These are phyloP conservation scores for Collybiopsis confluens DNA, from an alignment of 768 basidiomycete genomes.

Conservation along the genomic window DNA sequence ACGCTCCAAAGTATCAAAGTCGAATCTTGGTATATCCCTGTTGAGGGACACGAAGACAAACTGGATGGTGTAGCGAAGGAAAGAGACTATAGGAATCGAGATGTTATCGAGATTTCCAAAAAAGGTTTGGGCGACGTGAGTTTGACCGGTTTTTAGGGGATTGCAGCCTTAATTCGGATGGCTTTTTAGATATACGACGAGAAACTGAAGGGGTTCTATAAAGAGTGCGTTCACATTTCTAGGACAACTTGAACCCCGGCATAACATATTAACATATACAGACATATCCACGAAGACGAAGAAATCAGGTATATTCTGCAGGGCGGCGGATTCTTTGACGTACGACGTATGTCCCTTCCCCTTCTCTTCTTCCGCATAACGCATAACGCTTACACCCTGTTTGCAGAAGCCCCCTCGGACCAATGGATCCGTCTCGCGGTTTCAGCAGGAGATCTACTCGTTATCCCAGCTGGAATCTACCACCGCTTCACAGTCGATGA, in stretches of 20 bases:
- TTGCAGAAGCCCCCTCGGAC: conserved; percentile 57
- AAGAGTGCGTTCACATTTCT: conserved; percentile 53
- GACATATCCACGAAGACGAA: conserved; percentile 95
- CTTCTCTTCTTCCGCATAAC: not conserved
- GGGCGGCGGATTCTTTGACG: conserved; percentile 91
- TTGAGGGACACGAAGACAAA: conserved; percentile 52
- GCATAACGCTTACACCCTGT: not conserved
- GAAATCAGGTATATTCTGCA: conserved; percentile 87
- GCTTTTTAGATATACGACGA: conserved; percentile 54
- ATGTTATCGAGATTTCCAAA: conserved; percentile 73
- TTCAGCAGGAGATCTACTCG: conserved; percentile 75
- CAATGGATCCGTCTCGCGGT: conserved; percentile 81
- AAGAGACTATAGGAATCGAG: conserved; percentile 79
- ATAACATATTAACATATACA: conserved; percentile 19
- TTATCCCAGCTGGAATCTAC: conserved; percentile 88
- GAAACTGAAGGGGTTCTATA: conserved; percentile 79
- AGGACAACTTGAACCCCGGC: not conserved
- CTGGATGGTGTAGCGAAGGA: conserved; percentile 63
- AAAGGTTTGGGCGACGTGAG: conserved; percentile 71
- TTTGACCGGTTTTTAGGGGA: too few species aligned
- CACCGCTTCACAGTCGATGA: conserved; percentile 92
- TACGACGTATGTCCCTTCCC: conserved; percentile 56
- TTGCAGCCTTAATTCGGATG: not conserved
- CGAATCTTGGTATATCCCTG: conserved; percentile 61
- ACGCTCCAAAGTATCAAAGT: conserved; percentile 59